Evolutionary conservation across 805 yeast genomes (phyloP).

Genomic region (Candida ortonii): DNA sequence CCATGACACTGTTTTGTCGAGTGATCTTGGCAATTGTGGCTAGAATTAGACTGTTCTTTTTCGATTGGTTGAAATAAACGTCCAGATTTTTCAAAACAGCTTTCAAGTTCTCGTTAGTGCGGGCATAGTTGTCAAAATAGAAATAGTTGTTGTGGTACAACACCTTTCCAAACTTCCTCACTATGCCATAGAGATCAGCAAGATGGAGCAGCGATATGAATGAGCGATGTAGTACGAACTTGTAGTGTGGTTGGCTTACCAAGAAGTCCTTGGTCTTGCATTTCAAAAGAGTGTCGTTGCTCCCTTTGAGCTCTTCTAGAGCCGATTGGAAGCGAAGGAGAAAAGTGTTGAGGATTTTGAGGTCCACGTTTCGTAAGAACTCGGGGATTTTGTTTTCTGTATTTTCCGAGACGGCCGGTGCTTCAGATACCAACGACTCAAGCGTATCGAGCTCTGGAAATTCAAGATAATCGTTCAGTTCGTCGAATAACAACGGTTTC

Average conservation of each 20-base stretch:
- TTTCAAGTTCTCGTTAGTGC: slow-evolving; percentile 26
- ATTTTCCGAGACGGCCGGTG: slow-evolving; percentile 7
- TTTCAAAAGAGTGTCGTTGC: slow-evolving; percentile 22
- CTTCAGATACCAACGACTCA: slow-evolving; percentile 4
- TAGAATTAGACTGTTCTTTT: slow-evolving; percentile 49
- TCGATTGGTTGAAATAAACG: slow-evolving; percentile 34
- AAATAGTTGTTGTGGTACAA: slow-evolving; percentile 43
- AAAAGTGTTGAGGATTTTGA: slow-evolving; percentile 24
- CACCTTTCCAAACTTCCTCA: slow-evolving; percentile 47
- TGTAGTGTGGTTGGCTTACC: slow-evolving; percentile 23
- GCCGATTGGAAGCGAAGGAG: slow-evolving; percentile 29
- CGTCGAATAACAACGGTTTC: slow-evolving; percentile 14
- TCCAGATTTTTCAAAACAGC: slow-evolving; percentile 24
- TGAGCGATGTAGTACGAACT: slow-evolving; percentile 39
- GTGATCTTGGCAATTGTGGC: slow-evolving; percentile 47
- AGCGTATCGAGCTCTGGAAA: slow-evolving; percentile 21
- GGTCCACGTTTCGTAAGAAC: slow-evolving; percentile 23
- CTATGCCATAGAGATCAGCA: slow-evolving; percentile 48
- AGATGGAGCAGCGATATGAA: slow-evolving; percentile 41
- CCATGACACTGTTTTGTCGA: slow-evolving; percentile 37
- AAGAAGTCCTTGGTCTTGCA: slow-evolving; percentile 23
- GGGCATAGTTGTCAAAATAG: slow-evolving; percentile 40
- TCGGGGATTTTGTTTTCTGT: slow-evolving; percentile 23
- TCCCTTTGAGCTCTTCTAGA: slow-evolving; percentile 28
- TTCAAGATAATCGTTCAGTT: slow-evolving; percentile 18